Base-by-base conservation (phyloP, 1,139 yeast genomes). In the Blastobotrys elegans region DNA sequence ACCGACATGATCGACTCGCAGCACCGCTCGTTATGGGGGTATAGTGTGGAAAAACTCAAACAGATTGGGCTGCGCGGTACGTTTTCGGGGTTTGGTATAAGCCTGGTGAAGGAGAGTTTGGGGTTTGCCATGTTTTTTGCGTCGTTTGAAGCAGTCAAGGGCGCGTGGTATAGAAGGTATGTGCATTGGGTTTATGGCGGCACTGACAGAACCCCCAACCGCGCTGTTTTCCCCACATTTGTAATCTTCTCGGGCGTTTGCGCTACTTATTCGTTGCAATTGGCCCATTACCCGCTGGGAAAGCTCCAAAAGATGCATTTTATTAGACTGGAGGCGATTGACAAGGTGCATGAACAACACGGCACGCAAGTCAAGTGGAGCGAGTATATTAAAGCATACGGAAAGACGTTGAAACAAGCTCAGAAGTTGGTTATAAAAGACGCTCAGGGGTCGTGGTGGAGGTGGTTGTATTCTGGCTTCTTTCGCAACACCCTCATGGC, bases 61-160 rank as follows among this genome's bases (percentile, higher is more conserved):
- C 86, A 85, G 54, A 75, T 89, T 45, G 97, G 97, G 0, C 67
- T 83, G 14, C 74, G 80, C 3, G 96, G 96, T 0, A 92, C 92
- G 4, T 88, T 87, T 70, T 95, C 96, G 1, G 97, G 97, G 0
- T 86, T 82, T 63, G 77, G 84, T 13, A 71, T 88, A 44, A 84
- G 92, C 40, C 68, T 87, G 4, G 63, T 84, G 17, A 89, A 89
- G 62, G 97, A 90, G 57, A 79, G 90, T 55, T 57, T 85, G 27
- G 95, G 96, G 3, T 90, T 88, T 73, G 96, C 94, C 1, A 74
- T 80, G 49, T 90, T 89, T 64, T 90, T 90, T 62, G 76, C 88
- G 21, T 78, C 92, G 1, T 90, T 89, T 66, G 97, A 89, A 65
- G 67, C 79, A n/a, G 78, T 90, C 37, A 88, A 87, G 64, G 69